A percentile compares a stretch with the other conserved stretches of the same genome.
These are phyloP conservation scores for Cutaneotrichosporon cutaneum DNA, from an alignment of 1,284 basidiomycete genomes.

Conservation along the genomic window DNA sequence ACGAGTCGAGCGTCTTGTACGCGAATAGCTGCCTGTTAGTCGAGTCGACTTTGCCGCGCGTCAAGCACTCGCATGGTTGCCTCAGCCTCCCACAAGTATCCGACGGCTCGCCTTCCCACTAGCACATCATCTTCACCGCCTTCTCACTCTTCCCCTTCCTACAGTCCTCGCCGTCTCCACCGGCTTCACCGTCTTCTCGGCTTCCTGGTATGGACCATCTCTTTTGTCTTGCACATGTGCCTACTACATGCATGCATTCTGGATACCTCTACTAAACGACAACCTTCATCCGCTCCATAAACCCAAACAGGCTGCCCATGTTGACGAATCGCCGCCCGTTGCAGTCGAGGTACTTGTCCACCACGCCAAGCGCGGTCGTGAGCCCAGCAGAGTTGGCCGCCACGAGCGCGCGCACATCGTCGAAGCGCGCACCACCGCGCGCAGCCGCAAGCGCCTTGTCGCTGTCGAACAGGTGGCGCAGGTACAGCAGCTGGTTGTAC, in stretches of 20 bases:
- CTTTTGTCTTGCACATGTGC: too few species aligned
- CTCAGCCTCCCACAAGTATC: too few species aligned
- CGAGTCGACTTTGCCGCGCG: too few species aligned
- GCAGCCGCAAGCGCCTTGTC: slow-evolving; percentile 63
- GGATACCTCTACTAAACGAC: not conserved
- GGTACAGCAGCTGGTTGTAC: slow-evolving; percentile 85
- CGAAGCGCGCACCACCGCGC: slow-evolving; percentile 60
- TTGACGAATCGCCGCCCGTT: slow-evolving; percentile 86
- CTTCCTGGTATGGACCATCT: too few species aligned
- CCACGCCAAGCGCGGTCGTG: slow-evolving; percentile 59
- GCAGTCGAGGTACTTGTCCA: slow-evolving; percentile 74
- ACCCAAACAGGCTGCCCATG: slow-evolving; percentile 70
- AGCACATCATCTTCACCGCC: too few species aligned
- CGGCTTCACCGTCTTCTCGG: too few species aligned
- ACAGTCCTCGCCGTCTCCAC: too few species aligned
- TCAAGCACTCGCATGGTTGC: too few species aligned
- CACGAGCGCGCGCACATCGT: slow-evolving; percentile 60
- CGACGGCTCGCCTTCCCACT: too few species aligned
- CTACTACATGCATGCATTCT: not conserved
- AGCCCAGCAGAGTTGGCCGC: slow-evolving; percentile 60
- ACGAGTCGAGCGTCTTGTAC: too few species aligned
- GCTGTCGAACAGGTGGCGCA: slow-evolving; percentile 70
- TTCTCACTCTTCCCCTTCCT: too few species aligned
- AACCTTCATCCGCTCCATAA: slow-evolving; percentile 58
- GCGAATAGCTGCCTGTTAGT: too few species aligned